Conservation (phyloP, 73 alveolate species). For the Diophrys appendiculata region DNA sequence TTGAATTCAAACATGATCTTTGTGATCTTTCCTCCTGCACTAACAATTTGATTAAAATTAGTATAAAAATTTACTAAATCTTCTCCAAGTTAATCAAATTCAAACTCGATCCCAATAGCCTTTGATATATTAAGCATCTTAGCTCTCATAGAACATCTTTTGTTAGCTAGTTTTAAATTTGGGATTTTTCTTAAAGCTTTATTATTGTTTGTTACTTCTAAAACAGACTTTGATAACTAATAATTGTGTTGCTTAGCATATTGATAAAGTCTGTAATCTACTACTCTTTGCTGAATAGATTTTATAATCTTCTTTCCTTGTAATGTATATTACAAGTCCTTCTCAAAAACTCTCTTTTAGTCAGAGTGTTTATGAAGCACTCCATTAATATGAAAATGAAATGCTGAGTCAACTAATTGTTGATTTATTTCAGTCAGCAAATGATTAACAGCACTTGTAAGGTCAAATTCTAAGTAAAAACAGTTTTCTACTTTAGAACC, state of each 20-base stretch:
- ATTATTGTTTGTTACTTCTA: background rate
- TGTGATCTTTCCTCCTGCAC: background rate
- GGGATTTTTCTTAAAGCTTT: background rate
- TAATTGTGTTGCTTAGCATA: background rate
- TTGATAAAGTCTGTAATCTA: background rate
- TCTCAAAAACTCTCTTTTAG: background rate
- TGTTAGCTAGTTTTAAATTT: background rate
- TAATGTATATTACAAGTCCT: conserved; percentile 11
- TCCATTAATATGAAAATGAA: conserved; percentile 13
- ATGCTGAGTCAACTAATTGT: conserved; percentile 5
- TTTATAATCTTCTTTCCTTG: conserved; percentile 16
- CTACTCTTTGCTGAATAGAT: conserved; percentile 1
- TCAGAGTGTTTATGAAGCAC: background rate
- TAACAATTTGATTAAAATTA: conserved; percentile 6
- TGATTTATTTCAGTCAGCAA: background rate
- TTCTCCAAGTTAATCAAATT: background rate
- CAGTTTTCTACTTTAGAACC: conserved; percentile 1
- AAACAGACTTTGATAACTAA: background rate
- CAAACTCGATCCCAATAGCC: background rate
- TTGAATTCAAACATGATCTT: background rate
- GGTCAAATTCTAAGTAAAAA: conserved; percentile 3
- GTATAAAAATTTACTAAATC: background rate
- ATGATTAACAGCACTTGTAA: background rate
- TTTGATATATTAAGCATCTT: conserved; percentile 9
- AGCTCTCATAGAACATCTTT: background rate